Percentiles rank a stretch among this genome's conserved stretches.
phyloP scores from a whole-genome alignment of 176 grass and related monocot genomes.

The Lolium multiflorum region DNA sequence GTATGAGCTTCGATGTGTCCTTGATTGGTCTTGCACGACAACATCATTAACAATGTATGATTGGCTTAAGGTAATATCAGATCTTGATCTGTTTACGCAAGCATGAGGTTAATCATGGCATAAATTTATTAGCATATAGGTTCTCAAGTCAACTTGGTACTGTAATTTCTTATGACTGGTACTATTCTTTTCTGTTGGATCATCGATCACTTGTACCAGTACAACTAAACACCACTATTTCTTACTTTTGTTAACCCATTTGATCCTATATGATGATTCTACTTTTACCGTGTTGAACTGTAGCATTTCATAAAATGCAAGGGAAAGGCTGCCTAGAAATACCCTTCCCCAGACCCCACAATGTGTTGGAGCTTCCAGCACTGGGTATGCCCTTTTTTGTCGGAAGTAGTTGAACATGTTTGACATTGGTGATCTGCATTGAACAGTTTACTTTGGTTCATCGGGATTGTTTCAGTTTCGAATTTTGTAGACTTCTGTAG shows the following conservation, averaged over 20 bases:
- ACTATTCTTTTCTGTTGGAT: not conserved
- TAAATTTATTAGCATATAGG: constrained; percentile 19
- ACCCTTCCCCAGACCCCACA: no score
- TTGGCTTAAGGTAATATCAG: constrained; percentile 86
- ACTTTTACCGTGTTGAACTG: not conserved
- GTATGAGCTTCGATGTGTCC: constrained; percentile 95
- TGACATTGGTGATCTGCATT: constrained; percentile 19
- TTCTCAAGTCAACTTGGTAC: not conserved
- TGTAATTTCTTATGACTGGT: constrained; percentile 16
- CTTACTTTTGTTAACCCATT: constrained; percentile 2
- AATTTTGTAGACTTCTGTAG: not conserved
- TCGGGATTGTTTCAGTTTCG: not conserved
- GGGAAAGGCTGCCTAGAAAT: no score
- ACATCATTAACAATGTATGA: constrained; percentile 99
- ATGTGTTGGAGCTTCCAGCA: not conserved
- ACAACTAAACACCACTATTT: not conserved
- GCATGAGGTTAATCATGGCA: not conserved
- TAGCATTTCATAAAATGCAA: not conserved
- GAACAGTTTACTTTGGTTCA: not conserved
- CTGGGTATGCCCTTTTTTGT: no score
- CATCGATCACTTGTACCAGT: not conserved
- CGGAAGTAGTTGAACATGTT: not conserved
- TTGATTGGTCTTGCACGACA: constrained; percentile 97
- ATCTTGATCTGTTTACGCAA: not conserved
- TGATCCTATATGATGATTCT: not conserved